Percentiles rank a stretch among this genome's conserved stretches.
Evolutionary conservation across 768 basidiomycete genomes (phyloP).

Genomic region (Hortiboletus flavorubellus): DNA sequence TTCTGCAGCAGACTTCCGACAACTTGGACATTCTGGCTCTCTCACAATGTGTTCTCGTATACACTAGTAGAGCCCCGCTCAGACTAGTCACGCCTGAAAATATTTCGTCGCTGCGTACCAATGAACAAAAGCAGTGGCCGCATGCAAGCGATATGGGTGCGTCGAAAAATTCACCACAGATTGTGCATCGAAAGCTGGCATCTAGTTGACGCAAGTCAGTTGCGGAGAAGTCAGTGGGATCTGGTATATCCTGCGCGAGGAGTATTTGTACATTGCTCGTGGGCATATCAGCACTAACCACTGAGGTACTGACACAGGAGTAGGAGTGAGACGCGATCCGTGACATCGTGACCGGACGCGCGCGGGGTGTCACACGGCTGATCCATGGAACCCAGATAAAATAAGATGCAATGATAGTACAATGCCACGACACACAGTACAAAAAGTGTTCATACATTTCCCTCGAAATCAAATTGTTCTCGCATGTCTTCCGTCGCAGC

Average conservation of each 20-base stretch:
- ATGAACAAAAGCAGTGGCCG: constrained; percentile 81
- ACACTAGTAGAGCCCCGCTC: constrained; percentile 46
- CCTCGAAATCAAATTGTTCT: constrained; percentile 45
- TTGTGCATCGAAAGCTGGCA: constrained; percentile 63
- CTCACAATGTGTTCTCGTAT: constrained; percentile 55
- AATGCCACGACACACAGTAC: constrained; percentile 17
- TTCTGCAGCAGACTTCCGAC: constrained; percentile 58
- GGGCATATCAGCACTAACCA: constrained; percentile 14
- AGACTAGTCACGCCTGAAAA: constrained; percentile 1
- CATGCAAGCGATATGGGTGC: constrained; percentile 72
- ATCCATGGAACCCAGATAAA: neutral
- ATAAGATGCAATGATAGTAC: constrained; percentile 19
- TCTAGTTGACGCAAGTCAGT: constrained; percentile 64
- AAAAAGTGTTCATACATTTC: constrained; percentile 30
- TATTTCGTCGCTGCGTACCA: constrained; percentile 42
- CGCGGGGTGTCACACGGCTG: constrained; percentile 19
- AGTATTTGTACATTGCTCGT: constrained; percentile 29
- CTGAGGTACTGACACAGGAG: no score
- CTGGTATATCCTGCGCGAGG: constrained; percentile 41
- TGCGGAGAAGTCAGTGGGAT: constrained; percentile 69
- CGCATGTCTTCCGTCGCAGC: constrained; percentile 34
- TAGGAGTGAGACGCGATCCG: constrained; percentile 14
- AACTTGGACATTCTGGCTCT: constrained; percentile 71
- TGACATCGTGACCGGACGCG: constrained; percentile 25
- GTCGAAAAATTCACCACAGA: constrained; percentile 71